Percentiles rank a stretch among this genome's conserved stretches.
Evolutionary conservation across 2,329 filamentous ascomycete genomes (phyloP).

Genomic region (Nigrospora oryzae): DNA sequence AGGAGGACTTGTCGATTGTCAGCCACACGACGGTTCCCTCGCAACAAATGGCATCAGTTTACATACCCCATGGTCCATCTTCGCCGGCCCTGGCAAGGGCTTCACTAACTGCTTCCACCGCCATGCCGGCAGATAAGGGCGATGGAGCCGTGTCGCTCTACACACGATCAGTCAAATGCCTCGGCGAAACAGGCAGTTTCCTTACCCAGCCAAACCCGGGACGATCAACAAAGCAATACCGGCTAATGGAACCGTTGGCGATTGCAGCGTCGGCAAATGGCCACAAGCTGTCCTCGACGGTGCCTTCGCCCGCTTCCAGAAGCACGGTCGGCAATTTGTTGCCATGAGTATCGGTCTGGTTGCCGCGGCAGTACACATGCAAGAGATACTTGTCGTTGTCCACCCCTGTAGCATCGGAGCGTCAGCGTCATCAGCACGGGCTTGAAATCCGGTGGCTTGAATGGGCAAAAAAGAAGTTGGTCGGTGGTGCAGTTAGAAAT

Average conservation of each 20-base stretch:
- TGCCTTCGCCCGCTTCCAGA: slow-evolving; percentile 73
- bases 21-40: background rate
- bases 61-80: slow-evolving; percentile 63
- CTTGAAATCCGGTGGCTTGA: too few relatives aligned
- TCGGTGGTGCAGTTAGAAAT: too few relatives aligned
- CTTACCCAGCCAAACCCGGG: slow-evolving; percentile 73
- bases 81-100: slow-evolving; percentile 74
- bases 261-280: slow-evolving; percentile 69
- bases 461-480: too few relatives aligned
- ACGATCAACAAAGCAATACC: slow-evolving; percentile 94
- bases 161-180: background rate
- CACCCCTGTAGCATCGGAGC: slow-evolving; percentile 37
- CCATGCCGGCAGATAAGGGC: slow-evolving; percentile 86
- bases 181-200: background rate
- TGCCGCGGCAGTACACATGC: slow-evolving; percentile 79
- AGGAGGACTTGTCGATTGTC: slow-evolving; percentile 49
- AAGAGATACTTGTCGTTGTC: slow-evolving; percentile 79
- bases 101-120: slow-evolving; percentile 81
- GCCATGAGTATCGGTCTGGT: slow-evolving; percentile 47
- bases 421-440: too few relatives aligned
- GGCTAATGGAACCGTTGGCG: slow-evolving; percentile 70
- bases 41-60: background rate
- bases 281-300: slow-evolving; percentile 72
- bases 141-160: slow-evolving; percentile 82
- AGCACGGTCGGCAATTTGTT: slow-evolving; percentile 68